Evolutionary conservation across 2,329 filamentous ascomycete genomes (phyloP), one percentile per base, ranked within the genome.

Genomic region (Coniochaeta sp.): DNA sequence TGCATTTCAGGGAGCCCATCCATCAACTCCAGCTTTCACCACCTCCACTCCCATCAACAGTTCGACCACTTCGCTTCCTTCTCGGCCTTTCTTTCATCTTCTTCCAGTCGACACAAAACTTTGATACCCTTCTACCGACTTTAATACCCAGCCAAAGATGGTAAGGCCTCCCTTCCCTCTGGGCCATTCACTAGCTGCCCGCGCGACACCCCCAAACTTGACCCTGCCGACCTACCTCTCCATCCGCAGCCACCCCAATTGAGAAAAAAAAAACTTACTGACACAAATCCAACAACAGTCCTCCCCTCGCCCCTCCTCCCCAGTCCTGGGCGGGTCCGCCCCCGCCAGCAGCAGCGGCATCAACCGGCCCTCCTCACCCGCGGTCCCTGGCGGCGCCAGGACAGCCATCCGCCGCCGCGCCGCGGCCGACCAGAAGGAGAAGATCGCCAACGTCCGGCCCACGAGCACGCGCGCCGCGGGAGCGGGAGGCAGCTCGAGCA

Each of bases 341-440:
- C 32, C 78, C 60, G 77, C 82, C 60, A 81, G 81, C 53, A 89
- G 87, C 71, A 79, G 84, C 55, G 83, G 81, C 66, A 81, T 85
- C 65, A 84, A 81, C 65, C 89, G 92, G 58, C 85, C 89, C 52
- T 86, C 89, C 27, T 96, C 92, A 48, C 91, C 92, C 55, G 85
- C 89, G 63, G 87, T 91, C 57, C 94, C 94, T 22, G 94, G 94
- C 59, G 94, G 94, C 62, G 91, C 94, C 65, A 91, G 94, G 69
- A 95, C 92, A 60, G 92, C 91, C 56, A 95, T 99, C 74, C 86
- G 94, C 71, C 86, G 94, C 70, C 90, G 94, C 69, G 92, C 94
- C 40, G 94, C 94, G 27, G 92, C 92, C 63, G 94, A 97, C 71
- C 89, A 96, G 76, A 96, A 96, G 73, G 94, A 97, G 75, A 94